Evolutionary conservation across 306 rosid genomes (phyloP), one percentile per base, ranked within the genome.

Genomic region (Spatholobus suberectus): DNA sequence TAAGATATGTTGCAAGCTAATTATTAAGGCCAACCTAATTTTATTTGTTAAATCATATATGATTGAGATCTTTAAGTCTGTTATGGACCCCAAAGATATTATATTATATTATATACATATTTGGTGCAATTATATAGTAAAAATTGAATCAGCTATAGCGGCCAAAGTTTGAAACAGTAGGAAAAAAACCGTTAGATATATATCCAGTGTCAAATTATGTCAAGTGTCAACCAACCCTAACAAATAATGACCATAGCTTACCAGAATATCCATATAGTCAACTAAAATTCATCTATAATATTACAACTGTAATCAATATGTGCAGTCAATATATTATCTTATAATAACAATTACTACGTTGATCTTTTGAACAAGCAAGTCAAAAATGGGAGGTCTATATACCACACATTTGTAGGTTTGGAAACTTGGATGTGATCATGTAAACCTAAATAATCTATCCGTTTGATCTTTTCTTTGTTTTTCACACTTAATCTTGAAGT

Each of bases 211-310:
- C 89, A 87, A 88, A 76, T 72, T 57, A 80, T 85, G 87, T 90
- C 88, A 85, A 93, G 82, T 85, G 85, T 90, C 92, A 93, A 90
- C 89, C 82, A 76, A 78, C 84, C 88, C 82, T 54, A 93, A 88
- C 91, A 83, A 89, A 91, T 76, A 81, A 62, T 52, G 89, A 87
- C 89, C 85, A 70, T 76, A 59, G 57, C 81, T 82, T 86, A 85
- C 87, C 90, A 65, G 74, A 86, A 84, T 78, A 73, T 84, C 51
- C 27, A 89, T 49, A 51, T 58, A 67, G 91, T 88, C 94, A 87
- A 90, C 88, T 81, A 54, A 2, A 69, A 70, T 82, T 86, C 76
- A 54, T 79, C 75, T 76, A 81, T 51, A 79, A 63, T 24, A 71
- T 86, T 87, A 89, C 92, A 92, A 83, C 86, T 87, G 86, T 78